Evolutionary conservation across 176 grass and related monocot species (phyloP), one percentile per base, ranked within the genome.

Genomic region (Cocos nucifera): DNA sequence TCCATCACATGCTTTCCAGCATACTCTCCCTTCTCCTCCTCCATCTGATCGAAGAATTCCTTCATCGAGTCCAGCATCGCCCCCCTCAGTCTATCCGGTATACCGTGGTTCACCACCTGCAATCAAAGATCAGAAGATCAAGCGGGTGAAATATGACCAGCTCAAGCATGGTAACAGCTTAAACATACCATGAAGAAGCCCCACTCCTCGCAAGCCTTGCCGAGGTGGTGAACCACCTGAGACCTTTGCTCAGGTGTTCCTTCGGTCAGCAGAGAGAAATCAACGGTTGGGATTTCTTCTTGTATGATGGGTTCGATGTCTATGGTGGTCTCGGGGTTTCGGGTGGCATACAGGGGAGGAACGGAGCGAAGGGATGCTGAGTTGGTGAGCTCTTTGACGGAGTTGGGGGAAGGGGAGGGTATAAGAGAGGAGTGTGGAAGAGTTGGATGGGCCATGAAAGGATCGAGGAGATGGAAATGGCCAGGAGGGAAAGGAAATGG

Each of bases 101-200:
- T 64, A 3, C 86, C 83, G 54, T 96, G 86, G 64, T 90, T 87
- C 44, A 82, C 29, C 61, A 90, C 56, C 91, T 95, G 66, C 30
- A 26, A 35, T 44, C 35, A 44, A 44, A 51, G 17, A 14, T 44
- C 35, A 14, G 35, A 44, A 12, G 35, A 44, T 14, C 9, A 2
- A 14, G 3, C 9, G 2, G 2, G 35, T 44, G 9, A 10, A 44
- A 44, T 44, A 3, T 14, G 35, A 44, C 35, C 10, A 14, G 10
- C 35, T 14, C 35, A 17, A 1, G 54, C 9, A 15, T 5, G 51
- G 49, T 17, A 44, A 6, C 7, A 21, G 4, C 4, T 39, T 2
- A 3, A 44, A 29, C 67, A 23, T 75, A 89, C 82, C 89, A 89
- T 85, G 75, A 95, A 95, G 53, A 86, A 89, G 56, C 85, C 85